Evolutionary conservation across 768 basidiomycete species (phyloP), one percentile per base, ranked within the genome.

Genomic region (Pleurotus tuber-regium): DNA sequence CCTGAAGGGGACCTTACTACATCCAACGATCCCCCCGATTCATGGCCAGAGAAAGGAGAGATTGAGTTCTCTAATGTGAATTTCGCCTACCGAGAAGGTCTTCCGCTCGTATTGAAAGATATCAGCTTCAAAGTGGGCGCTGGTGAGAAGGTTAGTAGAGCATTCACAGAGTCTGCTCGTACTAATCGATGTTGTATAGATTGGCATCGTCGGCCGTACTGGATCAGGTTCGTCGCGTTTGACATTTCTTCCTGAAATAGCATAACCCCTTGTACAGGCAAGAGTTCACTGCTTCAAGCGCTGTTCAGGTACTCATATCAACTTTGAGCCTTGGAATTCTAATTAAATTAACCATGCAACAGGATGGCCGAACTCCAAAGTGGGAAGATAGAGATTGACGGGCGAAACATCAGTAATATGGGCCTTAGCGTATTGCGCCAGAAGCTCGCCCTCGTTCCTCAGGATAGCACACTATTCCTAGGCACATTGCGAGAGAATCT

Each of bases 401-500:
- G 78, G 2, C 61, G 64, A 24, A 74, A 87, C 57, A 82, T 79
- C 54, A 64, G 63, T 18, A 61, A 69, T 11, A 69, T 88, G 21
- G 84, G 83, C 0, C 69, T 89, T 6, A 75, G 80, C 52, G 72
- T 61, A 12, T 69, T 86, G 1, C 73, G 84, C 4, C 64, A 66
- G 19, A 70, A 76, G 14, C 63, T 89, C 2, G 80, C 85, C 3
- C 74, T 89, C 33, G 86, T 90, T 10, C 88, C 87, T 1, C 88
- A 87, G 64, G 82, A 85, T 39, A 71, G 69, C 14, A 73, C 76
- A 14, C 61, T 84, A n/a, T 85, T 82, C 62, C 55, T 74, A 11
- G 77, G 77, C 0, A 76, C 76, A 0, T 54, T 79, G 30, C 63
- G 80, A 55, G 65, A 81, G 54, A 76, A 77, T 63, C 52, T 79